phyloP scores from a whole-genome alignment of 2,329 filamentous ascomycete species.

The Albophoma yamanashiensis region DNA sequence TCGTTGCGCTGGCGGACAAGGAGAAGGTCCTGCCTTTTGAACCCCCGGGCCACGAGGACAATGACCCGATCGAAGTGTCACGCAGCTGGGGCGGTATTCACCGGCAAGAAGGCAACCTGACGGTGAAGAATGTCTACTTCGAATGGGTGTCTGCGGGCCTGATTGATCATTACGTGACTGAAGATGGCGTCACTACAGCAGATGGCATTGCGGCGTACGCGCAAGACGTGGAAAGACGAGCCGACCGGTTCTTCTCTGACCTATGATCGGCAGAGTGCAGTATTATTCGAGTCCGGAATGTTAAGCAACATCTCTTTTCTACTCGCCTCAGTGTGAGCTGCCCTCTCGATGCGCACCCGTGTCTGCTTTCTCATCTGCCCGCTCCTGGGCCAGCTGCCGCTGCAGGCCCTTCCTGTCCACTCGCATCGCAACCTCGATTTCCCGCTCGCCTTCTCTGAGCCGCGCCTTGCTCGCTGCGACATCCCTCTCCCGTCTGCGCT shows the following conservation, averaged over 20 bases:
- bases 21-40: slow-evolving; percentile 46
- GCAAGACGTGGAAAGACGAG: slow-evolving; percentile 20
- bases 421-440: slow-evolving; percentile 58
- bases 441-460: slow-evolving; percentile 55
- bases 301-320: background rate
- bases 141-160: slow-evolving; percentile 45
- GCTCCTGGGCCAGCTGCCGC: slow-evolving; percentile 39
- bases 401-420: slow-evolving; percentile 56
- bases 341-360: background rate
- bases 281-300: background rate
- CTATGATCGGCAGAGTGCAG: slow-evolving; percentile 16
- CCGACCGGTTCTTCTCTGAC: slow-evolving; percentile 29
- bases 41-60: slow-evolving; percentile 31
- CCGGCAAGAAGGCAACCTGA: slow-evolving; percentile 9
- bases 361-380: slow-evolving; percentile 10
- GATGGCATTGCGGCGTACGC: slow-evolving; percentile 30
- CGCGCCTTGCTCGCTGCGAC: slow-evolving; percentile 49
- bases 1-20: slow-evolving; percentile 46
- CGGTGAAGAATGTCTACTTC: slow-evolving; percentile 43
- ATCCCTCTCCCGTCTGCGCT: slow-evolving; percentile 45
- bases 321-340: background rate
- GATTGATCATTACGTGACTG: slow-evolving; percentile 44
- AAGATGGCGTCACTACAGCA: slow-evolving; percentile 33
- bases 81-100: background rate
- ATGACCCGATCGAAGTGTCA: slow-evolving; percentile 39